Evolutionary conservation across 2,329 filamentous ascomycete genomes (phyloP).

Genomic region (Sphaceloma murrayae): DNA sequence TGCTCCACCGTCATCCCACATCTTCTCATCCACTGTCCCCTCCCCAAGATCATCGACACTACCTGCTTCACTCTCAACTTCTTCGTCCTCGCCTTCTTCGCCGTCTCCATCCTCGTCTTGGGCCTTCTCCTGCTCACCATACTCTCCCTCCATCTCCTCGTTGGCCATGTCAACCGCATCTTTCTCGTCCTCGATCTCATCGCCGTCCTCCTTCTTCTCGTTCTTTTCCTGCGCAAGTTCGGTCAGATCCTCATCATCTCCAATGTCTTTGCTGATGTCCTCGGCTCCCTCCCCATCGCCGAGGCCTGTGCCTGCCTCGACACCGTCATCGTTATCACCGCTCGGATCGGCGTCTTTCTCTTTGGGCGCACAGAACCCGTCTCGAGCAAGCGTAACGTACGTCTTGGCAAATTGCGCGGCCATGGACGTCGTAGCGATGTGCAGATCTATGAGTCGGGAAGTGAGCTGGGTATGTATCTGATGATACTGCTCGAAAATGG

Average conservation of each 20-base stretch:
- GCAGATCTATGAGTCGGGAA: slow-evolving; percentile 51
- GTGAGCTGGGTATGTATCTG: slow-evolving; percentile 51
- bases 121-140: slow-evolving; percentile 43
- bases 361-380: slow-evolving; percentile 85
- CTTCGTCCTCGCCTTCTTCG: slow-evolving; percentile 57
- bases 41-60: slow-evolving; percentile 86
- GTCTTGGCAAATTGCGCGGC: slow-evolving; percentile 65
- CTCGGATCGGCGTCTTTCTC: slow-evolving; percentile 51
- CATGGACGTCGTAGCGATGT: slow-evolving; percentile 63
- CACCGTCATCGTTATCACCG: slow-evolving; percentile 50
- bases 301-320: slow-evolving; percentile 85
- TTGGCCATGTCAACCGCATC: slow-evolving; percentile 89
- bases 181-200: slow-evolving; percentile 66
- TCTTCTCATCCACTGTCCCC: slow-evolving; percentile 90
- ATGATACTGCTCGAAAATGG: slow-evolving; percentile 67
- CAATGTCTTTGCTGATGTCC: slow-evolving; percentile 95
- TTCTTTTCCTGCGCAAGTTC: slow-evolving; percentile 82
- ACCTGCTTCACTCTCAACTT: slow-evolving; percentile 79
- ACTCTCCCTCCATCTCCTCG: slow-evolving; percentile 81
- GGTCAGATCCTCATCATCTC: slow-evolving; percentile 83
- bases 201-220: slow-evolving; percentile 38
- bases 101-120: slow-evolving; percentile 50
- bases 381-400: slow-evolving; percentile 67
- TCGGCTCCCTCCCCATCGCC: slow-evolving; percentile 92
- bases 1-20: slow-evolving; percentile 82